A percentile compares a stretch with the other conserved stretches of the same genome.
phyloP scores from a whole-genome alignment of 306 rosid species.

The Hippophae tibetana region DNA sequence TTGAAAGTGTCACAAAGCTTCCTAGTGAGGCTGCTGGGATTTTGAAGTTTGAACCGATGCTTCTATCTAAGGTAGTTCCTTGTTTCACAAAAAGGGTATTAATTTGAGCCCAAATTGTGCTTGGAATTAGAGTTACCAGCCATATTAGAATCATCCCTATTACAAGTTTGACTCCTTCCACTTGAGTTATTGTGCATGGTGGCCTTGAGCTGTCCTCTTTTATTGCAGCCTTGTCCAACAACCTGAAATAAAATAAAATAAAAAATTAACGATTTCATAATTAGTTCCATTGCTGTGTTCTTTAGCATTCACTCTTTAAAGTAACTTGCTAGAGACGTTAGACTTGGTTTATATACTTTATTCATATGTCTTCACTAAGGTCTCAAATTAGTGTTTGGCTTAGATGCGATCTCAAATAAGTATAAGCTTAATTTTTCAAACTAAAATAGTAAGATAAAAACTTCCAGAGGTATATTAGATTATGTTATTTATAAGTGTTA shows the following conservation, averaged over 20 bases:
- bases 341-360: no score
- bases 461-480: no score
- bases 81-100: constrained; percentile 62
- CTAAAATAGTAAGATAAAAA: no score
- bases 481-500: no score
- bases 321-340: no score
- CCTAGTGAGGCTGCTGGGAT: constrained; percentile 55
- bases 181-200: constrained; percentile 59
- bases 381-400: no score
- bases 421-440: no score
- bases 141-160: constrained; percentile 55
- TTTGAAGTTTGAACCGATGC: constrained; percentile 18
- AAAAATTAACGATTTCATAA: no score
- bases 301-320: no score
- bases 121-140: constrained; percentile 58
- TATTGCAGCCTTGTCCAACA: constrained; percentile 68
- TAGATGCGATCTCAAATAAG: no score
- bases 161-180: constrained; percentile 52
- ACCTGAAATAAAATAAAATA: constrained; percentile 23
- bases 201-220: constrained; percentile 27
- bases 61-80: constrained; percentile 48
- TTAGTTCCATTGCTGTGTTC: no score
- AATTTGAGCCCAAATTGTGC: constrained; percentile 66
- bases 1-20: constrained; percentile 48
- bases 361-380: no score